phyloP scores from a whole-genome alignment of 208 protist genomes.

The Trypanosoma theileri region DNA sequence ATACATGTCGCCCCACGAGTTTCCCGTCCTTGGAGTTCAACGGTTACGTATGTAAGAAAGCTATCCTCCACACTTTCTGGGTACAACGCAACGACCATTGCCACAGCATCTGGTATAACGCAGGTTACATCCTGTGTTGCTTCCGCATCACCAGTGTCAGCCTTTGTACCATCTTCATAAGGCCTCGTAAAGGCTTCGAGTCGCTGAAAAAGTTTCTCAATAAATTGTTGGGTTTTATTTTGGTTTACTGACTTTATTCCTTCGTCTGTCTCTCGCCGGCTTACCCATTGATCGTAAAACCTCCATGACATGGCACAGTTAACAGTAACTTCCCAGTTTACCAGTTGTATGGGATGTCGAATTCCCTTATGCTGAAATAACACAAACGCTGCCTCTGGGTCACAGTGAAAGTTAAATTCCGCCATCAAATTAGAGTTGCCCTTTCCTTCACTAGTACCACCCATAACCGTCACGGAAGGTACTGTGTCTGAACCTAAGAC shows the following conservation, averaged over 20 bases:
- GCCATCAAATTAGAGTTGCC: conserved; percentile 80
- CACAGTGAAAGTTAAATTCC: conserved; percentile 88
- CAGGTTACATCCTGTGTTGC: conserved; percentile 79
- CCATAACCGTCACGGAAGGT: conserved; percentile 77
- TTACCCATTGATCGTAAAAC: conserved; percentile 74
- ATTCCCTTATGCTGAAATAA: conserved; percentile 65
- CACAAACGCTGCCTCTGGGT: conserved; percentile 82
- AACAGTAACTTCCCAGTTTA: conserved; percentile 80
- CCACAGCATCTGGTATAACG: conserved; percentile 81
- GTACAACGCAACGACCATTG: conserved; percentile 58
- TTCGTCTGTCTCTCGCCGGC: conserved; percentile 14
- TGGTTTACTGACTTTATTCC: conserved; percentile 21
- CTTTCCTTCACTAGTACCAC: conserved; percentile 67
- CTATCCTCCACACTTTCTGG: conserved; percentile 56
- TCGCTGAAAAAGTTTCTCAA: conserved; percentile 69
- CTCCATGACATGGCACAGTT: conserved; percentile 75
- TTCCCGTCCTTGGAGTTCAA: conserved; percentile 70
- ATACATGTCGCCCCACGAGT: conserved; percentile 71
- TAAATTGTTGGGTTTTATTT: conserved; percentile 65
- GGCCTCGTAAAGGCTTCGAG: conserved; percentile 75
- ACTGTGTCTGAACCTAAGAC: conserved; percentile 66
- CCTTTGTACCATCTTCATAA: conserved; percentile 57
- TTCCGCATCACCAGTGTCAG: conserved; percentile 71
- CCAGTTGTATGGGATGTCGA: conserved; percentile 47
- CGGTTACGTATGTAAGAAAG: conserved; percentile 67